A percentile compares a stretch with the other conserved stretches of the same genome.
Conservation (phyloP, 139 green algal species). For the Astrephomene gubernaculifera region DNA sequence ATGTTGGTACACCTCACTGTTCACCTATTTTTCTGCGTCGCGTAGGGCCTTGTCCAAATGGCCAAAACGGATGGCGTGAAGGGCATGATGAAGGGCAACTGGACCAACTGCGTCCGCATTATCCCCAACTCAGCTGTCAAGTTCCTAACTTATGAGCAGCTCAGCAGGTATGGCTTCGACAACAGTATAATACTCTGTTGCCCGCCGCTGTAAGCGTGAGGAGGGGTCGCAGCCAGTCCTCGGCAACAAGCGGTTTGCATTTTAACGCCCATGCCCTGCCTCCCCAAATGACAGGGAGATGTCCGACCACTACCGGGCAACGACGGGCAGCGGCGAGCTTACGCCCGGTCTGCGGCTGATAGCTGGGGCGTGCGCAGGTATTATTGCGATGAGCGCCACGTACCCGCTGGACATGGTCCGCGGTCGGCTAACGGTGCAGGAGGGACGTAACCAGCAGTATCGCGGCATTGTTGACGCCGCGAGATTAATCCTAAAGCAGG, state of each 20-base stretch:
- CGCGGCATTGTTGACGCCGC: conserved; percentile 91
- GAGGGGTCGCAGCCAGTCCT: too few species aligned
- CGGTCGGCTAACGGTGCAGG: conserved; percentile 90
- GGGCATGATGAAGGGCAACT: conserved; percentile 98
- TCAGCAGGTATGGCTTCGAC: conserved; percentile 81
- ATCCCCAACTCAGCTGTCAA: conserved; percentile 98
- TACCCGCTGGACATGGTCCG: conserved; percentile 99
- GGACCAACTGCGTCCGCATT: conserved; percentile 98
- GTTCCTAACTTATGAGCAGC: conserved; percentile 97
- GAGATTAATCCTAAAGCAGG: conserved; percentile 78
- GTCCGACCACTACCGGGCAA: conserved; percentile 72
- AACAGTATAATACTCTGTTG: too few species aligned
- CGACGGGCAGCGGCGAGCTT: conserved; percentile 86
- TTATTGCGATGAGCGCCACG: conserved; percentile 97
- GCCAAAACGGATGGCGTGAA: conserved; percentile 83
- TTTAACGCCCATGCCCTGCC: too few species aligned
- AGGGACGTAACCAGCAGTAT: conserved; percentile 83
- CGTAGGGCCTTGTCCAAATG: conserved; percentile 90
- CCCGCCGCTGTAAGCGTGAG: too few species aligned
- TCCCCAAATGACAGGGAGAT: conserved; percentile 82
- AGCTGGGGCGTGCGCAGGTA: conserved; percentile 93
- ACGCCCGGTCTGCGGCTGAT: conserved; percentile 88
- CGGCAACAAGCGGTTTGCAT: too few species aligned
- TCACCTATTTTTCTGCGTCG: too few species aligned
- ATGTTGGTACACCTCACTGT: neutral